Evolutionary conservation across 1,284 basidiomycete species (phyloP), one percentile per base, ranked within the genome.

Genomic region (Apiotrichum veenhuisii): DNA sequence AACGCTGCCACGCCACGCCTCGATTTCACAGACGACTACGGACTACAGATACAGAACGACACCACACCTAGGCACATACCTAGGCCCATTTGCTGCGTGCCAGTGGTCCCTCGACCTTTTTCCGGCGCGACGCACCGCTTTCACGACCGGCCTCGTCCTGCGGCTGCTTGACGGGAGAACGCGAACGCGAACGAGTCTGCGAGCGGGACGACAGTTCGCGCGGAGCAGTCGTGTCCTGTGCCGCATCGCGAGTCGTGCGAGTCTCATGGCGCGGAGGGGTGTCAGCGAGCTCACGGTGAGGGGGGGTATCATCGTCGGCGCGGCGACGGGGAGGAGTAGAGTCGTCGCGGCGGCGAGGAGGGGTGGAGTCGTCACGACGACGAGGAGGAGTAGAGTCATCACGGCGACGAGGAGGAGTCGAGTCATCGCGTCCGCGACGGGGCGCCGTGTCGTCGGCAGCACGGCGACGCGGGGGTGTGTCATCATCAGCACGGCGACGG

Each of bases 31-130:
- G n/a, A n/a, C n/a, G n/a, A n/a, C n/a, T n/a, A n/a, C n/a, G n/a
- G 7, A 27, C 42, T 44, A 27, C 25, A 44, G 20, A 40, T 5
- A 23, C 20, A 26, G 23, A 20, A n/a, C 9, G 20, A n/a, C 4
- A 27, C 5, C 23, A 44, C 23, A 27, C 15, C 8, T 37, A 18
- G 8, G 20, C 23, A 20, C 14, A 36, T 12, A 50, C 38, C 30
- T 41, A 63, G n/a, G 61, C 61, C 61, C 61, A 63, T 42, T 40
- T 48, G 50, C 57, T 59, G 41, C 47, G 41, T 18, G 58, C 50
- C 37, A 63, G 53, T 18, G 58, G 55, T 7, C 58, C 61, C 14
- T 55, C 58, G 12, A 55, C 34, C 57, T 62, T 62, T 30, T 54
- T 56, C 30, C 52, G 41, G 15, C 41, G 33, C n/a, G 50, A 9